Conservation (phyloP, 169 alveolate genomes). For the Toxoplasma gondii region DNA sequence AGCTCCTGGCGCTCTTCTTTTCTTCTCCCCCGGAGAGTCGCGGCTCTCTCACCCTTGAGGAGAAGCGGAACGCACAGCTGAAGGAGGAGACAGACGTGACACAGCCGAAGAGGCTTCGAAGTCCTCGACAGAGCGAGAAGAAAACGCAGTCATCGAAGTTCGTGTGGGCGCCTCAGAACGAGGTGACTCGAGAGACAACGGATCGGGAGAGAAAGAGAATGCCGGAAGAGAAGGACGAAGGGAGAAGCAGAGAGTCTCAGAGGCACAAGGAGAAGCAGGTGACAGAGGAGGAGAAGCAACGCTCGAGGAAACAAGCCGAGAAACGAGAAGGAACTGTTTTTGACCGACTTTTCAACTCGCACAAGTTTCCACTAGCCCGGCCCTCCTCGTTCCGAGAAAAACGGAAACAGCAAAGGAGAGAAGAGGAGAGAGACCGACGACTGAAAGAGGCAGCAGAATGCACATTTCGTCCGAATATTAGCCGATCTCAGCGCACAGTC, state of each 20-base stretch:
- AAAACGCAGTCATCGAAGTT: background rate
- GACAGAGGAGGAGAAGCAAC: background rate
- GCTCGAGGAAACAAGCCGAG: background rate
- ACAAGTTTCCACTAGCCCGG: background rate
- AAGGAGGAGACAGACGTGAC: too few species aligned
- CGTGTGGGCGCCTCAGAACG: background rate
- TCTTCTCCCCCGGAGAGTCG: background rate
- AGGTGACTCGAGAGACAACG: too few species aligned
- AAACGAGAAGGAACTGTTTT: background rate
- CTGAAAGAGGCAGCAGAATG: conserved; percentile 18
- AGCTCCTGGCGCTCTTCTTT: background rate
- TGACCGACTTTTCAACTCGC: background rate
- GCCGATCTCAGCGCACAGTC: background rate
- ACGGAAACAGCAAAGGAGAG: background rate
- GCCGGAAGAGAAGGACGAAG: background rate
- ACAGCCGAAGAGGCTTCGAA: too few species aligned
- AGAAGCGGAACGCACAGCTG: too few species aligned
- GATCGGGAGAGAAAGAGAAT: background rate
- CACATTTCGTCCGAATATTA: conserved; percentile 11
- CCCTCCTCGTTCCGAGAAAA: conserved; percentile 3
- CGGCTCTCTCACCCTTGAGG: background rate
- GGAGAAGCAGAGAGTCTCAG: background rate
- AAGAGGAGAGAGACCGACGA: background rate
- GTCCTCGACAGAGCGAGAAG: background rate
- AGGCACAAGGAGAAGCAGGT: background rate